Conservation (phyloP, 2,329 filamentous ascomycete genomes). For the Geosmithia flava region DNA sequence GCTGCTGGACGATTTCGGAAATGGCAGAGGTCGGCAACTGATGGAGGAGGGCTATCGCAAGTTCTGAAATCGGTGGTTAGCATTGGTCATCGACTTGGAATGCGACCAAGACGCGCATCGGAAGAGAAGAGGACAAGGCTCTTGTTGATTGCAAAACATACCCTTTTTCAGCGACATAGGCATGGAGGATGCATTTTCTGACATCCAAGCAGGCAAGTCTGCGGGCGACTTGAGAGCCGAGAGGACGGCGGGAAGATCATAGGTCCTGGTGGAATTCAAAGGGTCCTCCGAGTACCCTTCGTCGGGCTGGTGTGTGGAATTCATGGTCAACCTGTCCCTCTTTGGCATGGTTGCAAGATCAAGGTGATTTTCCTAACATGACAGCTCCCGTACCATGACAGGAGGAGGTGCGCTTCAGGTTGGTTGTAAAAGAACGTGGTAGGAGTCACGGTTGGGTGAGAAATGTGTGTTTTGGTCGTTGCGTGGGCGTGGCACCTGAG, state of each 20-base stretch:
- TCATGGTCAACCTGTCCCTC: slow-evolving; percentile 17
- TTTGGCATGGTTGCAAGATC: slow-evolving; percentile 3
- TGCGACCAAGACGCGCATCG: slow-evolving; percentile 1
- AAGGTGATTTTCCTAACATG: too few species aligned
- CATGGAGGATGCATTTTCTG: slow-evolving; percentile 34
- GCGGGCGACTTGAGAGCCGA: slow-evolving; percentile 22
- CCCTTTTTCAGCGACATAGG: slow-evolving; percentile 36
- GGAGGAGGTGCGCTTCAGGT: too few species aligned
- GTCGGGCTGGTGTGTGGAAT: slow-evolving; percentile 50
- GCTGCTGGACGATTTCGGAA: slow-evolving; percentile 64
- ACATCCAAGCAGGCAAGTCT: slow-evolving; percentile 37
- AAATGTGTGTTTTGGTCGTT: too few species aligned
- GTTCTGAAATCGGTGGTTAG: slow-evolving; percentile 38
- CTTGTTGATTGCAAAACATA: slow-evolving; percentile 15
- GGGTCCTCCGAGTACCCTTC: slow-evolving; percentile 81
- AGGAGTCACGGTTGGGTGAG: too few species aligned
- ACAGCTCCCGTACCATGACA: too few species aligned
- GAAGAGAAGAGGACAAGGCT: neutral
- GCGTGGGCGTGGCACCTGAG: too few species aligned
- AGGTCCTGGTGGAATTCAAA: slow-evolving; percentile 27
- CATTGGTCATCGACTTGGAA: neutral
- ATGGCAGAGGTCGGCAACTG: slow-evolving; percentile 71
- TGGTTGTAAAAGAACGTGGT: too few species aligned
- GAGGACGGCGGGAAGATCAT: slow-evolving; percentile 18
- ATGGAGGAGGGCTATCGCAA: slow-evolving; percentile 67